phyloP scores from a whole-genome alignment of 352 stramenopile genomes.

The Phytophthora hybrid region DNA sequence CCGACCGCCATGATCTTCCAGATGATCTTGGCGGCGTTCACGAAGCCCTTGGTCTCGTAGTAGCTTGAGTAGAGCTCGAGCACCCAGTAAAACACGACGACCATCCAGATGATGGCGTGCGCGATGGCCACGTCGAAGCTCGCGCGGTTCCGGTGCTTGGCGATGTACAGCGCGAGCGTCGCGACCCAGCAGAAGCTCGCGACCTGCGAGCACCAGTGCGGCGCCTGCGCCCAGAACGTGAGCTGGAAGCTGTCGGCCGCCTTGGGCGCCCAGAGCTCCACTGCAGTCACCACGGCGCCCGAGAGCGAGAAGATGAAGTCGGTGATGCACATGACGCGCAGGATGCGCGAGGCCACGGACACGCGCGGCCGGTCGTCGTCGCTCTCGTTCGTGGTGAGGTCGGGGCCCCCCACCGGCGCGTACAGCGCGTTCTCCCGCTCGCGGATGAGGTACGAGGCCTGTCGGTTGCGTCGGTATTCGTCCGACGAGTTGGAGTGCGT shows the following conservation, averaged over 20 bases:
- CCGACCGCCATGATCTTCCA: conserved; percentile 74
- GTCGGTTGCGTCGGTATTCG: conserved; percentile 40
- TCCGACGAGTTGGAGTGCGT: conserved; percentile 47
- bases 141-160: conserved; percentile 55
- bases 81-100: conserved; percentile 80
- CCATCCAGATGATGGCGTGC: conserved; percentile 82
- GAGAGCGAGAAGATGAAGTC: conserved; percentile 79
- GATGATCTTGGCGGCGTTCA: conserved; percentile 67
- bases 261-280: conserved; percentile 52
- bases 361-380: conserved; percentile 48
- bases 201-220: conserved; percentile 82
- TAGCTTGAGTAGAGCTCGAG: conserved; percentile 79
- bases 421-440: conserved; percentile 45
- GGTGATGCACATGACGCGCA: conserved; percentile 75
- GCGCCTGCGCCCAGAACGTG: conserved; percentile 72
- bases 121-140: conserved; percentile 80
- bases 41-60: conserved; percentile 51
- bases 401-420: conserved; percentile 25
- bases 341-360: conserved; percentile 67
- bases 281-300: conserved; percentile 60
- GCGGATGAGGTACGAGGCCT: conserved; percentile 28
- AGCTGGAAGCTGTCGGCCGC: conserved; percentile 58
- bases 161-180: conserved; percentile 80
- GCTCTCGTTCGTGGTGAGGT: conserved; percentile 40
- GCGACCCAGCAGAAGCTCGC: conserved; percentile 85